phyloP scores from a whole-genome alignment of 1,284 basidiomycete species.

The Boletus chippewaensis region DNA sequence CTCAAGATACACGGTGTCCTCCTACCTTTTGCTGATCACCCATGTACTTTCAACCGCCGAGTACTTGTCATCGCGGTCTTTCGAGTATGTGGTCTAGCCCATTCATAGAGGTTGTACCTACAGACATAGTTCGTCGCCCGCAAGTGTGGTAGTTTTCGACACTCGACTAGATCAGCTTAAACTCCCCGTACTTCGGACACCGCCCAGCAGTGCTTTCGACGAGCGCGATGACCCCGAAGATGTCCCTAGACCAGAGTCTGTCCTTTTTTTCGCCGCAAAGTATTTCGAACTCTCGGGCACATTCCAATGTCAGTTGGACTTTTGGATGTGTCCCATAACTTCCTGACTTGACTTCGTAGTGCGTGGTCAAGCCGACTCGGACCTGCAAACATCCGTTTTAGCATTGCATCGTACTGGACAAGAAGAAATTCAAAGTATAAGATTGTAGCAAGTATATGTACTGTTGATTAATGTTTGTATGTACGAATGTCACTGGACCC shows the following conservation, averaged over 20 bases:
- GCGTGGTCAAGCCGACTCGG: slow-evolving; percentile 2
- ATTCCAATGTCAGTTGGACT: slow-evolving; percentile 33
- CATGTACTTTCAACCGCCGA: slow-evolving; percentile 29
- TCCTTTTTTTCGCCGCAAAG: slow-evolving; percentile 33
- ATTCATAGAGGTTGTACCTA: slow-evolving; percentile 3
- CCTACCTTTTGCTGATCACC: slow-evolving; percentile 30
- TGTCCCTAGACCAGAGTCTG: slow-evolving; percentile 25
- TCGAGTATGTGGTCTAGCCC: slow-evolving; percentile 14
- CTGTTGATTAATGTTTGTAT: slow-evolving; percentile 23
- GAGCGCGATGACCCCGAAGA: slow-evolving; percentile 23
- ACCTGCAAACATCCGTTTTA: slow-evolving; percentile 4
- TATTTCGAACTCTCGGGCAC: slow-evolving; percentile 42
- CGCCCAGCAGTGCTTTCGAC: slow-evolving; percentile 13
- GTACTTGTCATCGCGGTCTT: slow-evolving; percentile 21
- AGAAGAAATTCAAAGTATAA: background rate
- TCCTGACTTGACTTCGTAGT: slow-evolving; percentile 13
- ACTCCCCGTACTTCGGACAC: slow-evolving; percentile 46
- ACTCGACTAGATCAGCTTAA: slow-evolving; percentile 47
- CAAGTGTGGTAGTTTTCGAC: slow-evolving; percentile 53
- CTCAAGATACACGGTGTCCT: slow-evolving; percentile 30
- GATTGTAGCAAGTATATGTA: background rate
- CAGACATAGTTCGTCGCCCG: slow-evolving; percentile 17
- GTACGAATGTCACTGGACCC: background rate
- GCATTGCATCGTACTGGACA: slow-evolving; percentile 6
- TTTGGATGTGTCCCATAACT: slow-evolving; percentile 6